Base-by-base conservation (phyloP, 2,329 filamentous ascomycete genomes). In the Curvularia sp. region DNA sequence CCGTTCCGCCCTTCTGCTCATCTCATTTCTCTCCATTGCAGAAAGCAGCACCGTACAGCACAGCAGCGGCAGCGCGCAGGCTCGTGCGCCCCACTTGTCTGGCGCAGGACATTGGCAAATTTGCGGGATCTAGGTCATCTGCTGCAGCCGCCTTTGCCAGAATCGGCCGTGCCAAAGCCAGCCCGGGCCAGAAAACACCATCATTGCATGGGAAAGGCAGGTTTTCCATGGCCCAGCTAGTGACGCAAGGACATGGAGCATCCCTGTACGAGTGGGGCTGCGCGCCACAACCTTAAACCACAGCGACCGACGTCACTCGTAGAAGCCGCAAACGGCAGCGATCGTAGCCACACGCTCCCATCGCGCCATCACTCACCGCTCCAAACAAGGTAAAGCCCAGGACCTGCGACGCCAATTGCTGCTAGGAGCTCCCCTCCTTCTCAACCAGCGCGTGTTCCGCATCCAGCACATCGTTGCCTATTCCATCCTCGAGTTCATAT, bases 211-310 rank as follows among this genome's bases (percentile, higher is more conserved):
- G 41, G 44, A 31, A 39, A 55, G 47, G 43, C 57, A 56, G 57
- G 57, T 60, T 60, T 60, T 54, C 39, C 41, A 70, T 66, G 52
- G 39, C 9, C 61, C 8, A 31, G n/a, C 6, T 24, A 5, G 64
- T 48, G 49, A 58, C 47, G 59, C 31, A 55, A 28, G 10, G 9
- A 12, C 58, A 61, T 31, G 49, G 26, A 5, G 13, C 18, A 2
- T 13, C 46, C 46, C 30, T 31, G 28, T 28, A 18, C 18, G 15
- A 33, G 56, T 47, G 55, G 48, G 47, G 53, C 59, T 42, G 20
- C 13, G 54, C 63, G 65, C 65, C 65, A 66, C 65, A 68, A 47
- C 54, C 59, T 58, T 60, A 58, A 58, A 57, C 24, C 41, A 38
- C 26, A 7, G 13, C 30, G 22, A 20, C 18, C 55, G 52, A 54